Evolutionary conservation across 495 filamentous ascomycete species (phyloP).

Genomic region (Chaetomium fimeti): DNA sequence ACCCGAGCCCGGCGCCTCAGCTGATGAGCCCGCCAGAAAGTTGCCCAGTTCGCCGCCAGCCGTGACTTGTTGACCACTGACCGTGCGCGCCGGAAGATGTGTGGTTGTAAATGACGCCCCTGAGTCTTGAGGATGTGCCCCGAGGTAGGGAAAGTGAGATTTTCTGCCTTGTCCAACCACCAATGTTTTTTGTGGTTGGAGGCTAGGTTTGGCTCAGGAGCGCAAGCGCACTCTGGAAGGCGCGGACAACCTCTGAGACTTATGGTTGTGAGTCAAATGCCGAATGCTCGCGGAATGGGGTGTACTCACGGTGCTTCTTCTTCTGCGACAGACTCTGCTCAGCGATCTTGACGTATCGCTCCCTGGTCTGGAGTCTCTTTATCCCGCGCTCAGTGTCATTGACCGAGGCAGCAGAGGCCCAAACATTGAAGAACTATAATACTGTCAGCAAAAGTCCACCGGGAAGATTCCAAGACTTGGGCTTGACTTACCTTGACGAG

Average conservation of each 20-base stretch:
- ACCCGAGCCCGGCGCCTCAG: neutral
- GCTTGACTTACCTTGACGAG: constrained; percentile 56
- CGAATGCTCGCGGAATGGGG: neutral
- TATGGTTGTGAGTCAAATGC: constrained; percentile 20
- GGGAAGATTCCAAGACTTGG: neutral
- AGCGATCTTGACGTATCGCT: constrained; percentile 66
- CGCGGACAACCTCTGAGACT: constrained; percentile 75
- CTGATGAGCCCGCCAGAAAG: neutral
- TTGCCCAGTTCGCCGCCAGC: neutral
- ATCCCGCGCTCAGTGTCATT: constrained; percentile 68
- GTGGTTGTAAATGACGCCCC: neutral
- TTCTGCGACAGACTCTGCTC: constrained; percentile 68
- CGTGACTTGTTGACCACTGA: neutral
- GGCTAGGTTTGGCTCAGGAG: constrained; percentile 53
- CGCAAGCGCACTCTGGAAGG: constrained; percentile 75
- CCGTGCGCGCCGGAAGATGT: constrained; percentile 3
- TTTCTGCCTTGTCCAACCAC: neutral
- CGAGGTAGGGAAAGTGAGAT: neutral
- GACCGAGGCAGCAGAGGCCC: constrained; percentile 62
- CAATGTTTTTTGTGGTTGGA: constrained; percentile 4
- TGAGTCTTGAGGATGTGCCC: neutral
- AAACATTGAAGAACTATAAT: constrained; percentile 63
- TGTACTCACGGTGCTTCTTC: constrained; percentile 66
- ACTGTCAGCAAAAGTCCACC: constrained; percentile 4
- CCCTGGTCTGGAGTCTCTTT: constrained; percentile 76